phyloP scores from a whole-genome alignment of 495 filamentous ascomycete species.

The Daldinia loculata region DNA sequence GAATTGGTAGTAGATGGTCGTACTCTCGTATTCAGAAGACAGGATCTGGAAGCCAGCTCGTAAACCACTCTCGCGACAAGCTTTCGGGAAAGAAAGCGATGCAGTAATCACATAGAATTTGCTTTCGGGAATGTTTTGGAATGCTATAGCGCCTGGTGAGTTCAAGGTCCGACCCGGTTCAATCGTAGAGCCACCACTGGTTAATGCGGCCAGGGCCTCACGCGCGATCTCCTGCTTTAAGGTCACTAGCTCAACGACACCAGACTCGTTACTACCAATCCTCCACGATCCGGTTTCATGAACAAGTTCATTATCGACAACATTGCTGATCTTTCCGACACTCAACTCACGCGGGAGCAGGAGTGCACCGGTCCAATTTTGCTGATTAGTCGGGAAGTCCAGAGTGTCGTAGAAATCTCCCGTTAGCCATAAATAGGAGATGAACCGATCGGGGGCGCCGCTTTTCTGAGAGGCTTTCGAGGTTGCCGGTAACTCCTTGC shows the following conservation, averaged over 20 bases:
- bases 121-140: constrained; percentile 22
- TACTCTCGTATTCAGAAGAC: constrained; percentile 42
- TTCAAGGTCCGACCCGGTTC: constrained; percentile 38
- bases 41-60: constrained; percentile 42
- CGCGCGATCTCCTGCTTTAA: constrained; percentile 38
- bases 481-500: constrained; percentile 36
- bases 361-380: constrained; percentile 39
- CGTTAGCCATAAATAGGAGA: constrained; percentile 36
- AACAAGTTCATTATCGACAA: constrained; percentile 35
- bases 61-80: constrained; percentile 33
- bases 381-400: constrained; percentile 33
- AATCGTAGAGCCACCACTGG: constrained; percentile 21
- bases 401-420: constrained; percentile 34
- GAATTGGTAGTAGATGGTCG: constrained; percentile 47
- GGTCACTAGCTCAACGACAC: constrained; percentile 28
- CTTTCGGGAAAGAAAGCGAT: constrained; percentile 26
- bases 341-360: constrained; percentile 41
- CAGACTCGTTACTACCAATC: constrained; percentile 22
- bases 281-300: constrained; percentile 39
- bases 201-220: constrained; percentile 31
- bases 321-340: constrained; percentile 36
- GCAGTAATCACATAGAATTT: constrained; percentile 33
- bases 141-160: constrained; percentile 23
- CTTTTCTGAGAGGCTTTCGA: constrained; percentile 38
- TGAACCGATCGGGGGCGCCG: constrained; percentile 38